Evolutionary conservation across 805 yeast genomes (phyloP), one percentile per base, ranked within the genome.

Genomic region (Kregervanrija pseudodelftensis): DNA sequence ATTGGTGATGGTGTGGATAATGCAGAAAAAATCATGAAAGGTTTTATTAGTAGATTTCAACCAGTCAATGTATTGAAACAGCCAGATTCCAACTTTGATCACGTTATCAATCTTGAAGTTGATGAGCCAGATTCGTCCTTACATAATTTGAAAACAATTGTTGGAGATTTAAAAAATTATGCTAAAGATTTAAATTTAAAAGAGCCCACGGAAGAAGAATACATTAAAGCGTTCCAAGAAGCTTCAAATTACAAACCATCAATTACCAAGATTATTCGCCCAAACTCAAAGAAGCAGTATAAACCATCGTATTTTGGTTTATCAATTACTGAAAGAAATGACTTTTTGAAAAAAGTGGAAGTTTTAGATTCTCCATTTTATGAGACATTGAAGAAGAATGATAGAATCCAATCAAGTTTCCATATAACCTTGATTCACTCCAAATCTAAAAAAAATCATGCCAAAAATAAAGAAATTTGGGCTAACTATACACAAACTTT

Each of bases 61-160:
- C 76, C 79, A 0, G 71, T 86, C 2, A 65, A 75, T 47, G 46
- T 65, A 1, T 44, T 50, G 0, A 59, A 49, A 11, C 60, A 57
- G 3, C 95, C 95, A 0, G 96, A 90, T 52, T 63, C 67, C 10
- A 51, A 59, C 33, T 91, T 90, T 66, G 91, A 86, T 58, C 48
- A 67, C 11, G 68, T 86, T 2, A 76, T 93, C 16, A 66, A 82
- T 44, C 63, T 93, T 42, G 64, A 71, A 4, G 74, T 78, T 1
- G 49, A 52, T 4, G 55, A 52, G 1, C 50, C 60, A 2, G 63
- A 72, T 16, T 74, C 84, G 0, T 72, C 85, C 0, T 56, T 74
- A 33, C 46, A 50, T 1, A 85, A 84, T 56, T 71, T 80, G 3
- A 65, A 62, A 46, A 49, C 46, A 0, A 65, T 85, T 2, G 55